Evolutionary conservation across 139 green algal genomes (phyloP).

Genomic region (Volvox africanus): DNA sequence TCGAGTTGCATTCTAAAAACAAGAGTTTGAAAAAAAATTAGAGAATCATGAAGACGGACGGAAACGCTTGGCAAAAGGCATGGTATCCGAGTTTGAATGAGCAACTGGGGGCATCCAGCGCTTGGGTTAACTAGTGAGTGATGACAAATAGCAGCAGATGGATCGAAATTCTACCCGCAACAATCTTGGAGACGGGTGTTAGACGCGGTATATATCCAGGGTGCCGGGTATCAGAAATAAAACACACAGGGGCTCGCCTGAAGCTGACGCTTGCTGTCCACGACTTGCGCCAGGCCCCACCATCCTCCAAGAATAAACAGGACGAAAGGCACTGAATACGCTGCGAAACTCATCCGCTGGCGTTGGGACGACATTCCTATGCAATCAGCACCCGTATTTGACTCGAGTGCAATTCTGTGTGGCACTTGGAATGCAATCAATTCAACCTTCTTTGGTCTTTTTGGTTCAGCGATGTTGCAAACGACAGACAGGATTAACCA

Average conservation of each 20-base stretch:
- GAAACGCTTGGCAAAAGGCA: background rate
- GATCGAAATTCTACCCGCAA: background rate
- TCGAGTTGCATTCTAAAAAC: conserved; percentile 29
- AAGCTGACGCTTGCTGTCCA: conserved; percentile 26
- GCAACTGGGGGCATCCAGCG: background rate
- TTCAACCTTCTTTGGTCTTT: too few species aligned
- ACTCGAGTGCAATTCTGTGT: too few species aligned
- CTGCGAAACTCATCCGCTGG: background rate
- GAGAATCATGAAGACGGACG: background rate
- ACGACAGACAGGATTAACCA: too few species aligned
- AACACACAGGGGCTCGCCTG: background rate
- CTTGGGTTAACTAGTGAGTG: background rate
- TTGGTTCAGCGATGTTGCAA: too few species aligned
- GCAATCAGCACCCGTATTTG: too few species aligned
- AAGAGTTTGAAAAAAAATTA: background rate
- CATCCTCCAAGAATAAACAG: conserved; percentile 33
- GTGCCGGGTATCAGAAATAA: background rate
- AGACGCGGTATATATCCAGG: background rate
- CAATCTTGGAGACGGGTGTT: background rate
- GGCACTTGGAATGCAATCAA: too few species aligned
- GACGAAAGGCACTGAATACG: conserved; percentile 3
- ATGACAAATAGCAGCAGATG: background rate
- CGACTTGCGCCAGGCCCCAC: conserved; percentile 18
- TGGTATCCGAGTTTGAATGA: background rate
- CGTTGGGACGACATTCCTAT: background rate